Base-by-base conservation (phyloP, 495 filamentous ascomycete species). In the Penicillium riverlandense region DNA sequence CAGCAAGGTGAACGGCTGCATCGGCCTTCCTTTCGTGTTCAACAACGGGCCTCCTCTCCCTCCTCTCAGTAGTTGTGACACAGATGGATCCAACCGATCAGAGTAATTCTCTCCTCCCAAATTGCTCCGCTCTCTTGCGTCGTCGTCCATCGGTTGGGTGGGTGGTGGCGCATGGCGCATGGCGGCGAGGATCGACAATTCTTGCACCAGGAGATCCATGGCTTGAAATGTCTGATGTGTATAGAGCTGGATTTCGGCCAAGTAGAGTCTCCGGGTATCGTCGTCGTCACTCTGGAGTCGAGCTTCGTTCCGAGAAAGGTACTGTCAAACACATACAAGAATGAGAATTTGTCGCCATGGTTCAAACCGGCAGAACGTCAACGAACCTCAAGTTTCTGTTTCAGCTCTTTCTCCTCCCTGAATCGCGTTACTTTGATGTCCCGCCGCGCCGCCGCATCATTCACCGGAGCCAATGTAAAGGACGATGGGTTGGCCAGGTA, bases 1-100 rank as follows among this genome's bases (percentile, higher is more conserved):
- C 1, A 92, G 69, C 29, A 98, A 61, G 4, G 89, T 96, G 55
- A 98, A 97, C 3, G 91, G 94, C 47, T 89, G 80, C 46, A 97
- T 69, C 14, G 94, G 94, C 53, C 86, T 95, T 29, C 92, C 92
- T 44, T 84, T 72, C 50, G 69, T 78, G 39, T 78, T 85, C n/a
- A 98, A 66, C 14, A 98, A 69, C 1, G 92, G 88, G 0, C 91
- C 94, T 13, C 65, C 63, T 46, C 74, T 76, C 11, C 70, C 64
- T 13, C 65, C 71, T 30, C 64, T 67, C 9, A 78, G 63, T 9
- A 81, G 63, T 46, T 78, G 67, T 32, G 74, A 71, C 29, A 83
- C 47, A 6, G 81, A 79, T 8, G 57, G 57, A 53, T 95, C 90
- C 8, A 97, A 57, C n/a, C 81, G 80, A 8, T 94, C 88, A 22